phyloP scores from a whole-genome alignment of 1,284 basidiomycete species.

The Cryptococcus hybrid region DNA sequence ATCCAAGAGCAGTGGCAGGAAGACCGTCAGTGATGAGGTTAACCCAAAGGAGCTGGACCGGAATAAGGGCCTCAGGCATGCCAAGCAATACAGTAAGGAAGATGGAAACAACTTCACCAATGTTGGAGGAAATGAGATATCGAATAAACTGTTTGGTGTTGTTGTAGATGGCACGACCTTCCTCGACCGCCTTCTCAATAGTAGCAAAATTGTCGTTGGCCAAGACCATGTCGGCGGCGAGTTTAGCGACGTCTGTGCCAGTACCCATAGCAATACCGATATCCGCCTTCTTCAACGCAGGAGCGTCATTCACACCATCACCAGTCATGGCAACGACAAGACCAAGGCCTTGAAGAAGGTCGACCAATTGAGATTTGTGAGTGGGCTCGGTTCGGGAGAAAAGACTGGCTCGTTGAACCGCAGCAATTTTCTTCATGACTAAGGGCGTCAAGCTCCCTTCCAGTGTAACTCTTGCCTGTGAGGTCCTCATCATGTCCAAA shows the following conservation, averaged over 20 bases:
- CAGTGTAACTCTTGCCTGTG: conserved; percentile 90
- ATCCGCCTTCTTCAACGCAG: conserved; percentile 94
- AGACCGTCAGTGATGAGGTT: conserved; percentile 88
- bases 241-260: conserved; percentile 97
- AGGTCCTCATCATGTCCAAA: conserved; percentile 79
- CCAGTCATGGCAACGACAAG: conserved; percentile 98
- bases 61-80: conserved; percentile 98
- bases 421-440: conserved; percentile 70
- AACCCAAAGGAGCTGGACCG: conserved; percentile 97
- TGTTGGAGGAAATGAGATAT: conserved; percentile 83
- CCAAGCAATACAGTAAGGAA: conserved; percentile 95
- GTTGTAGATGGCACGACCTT: conserved; percentile 96
- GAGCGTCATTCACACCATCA: conserved; percentile 96
- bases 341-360: conserved; percentile 87
- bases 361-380: conserved; percentile 94
- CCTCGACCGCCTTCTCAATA: conserved; percentile 93
- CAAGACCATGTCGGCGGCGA: conserved; percentile 95
- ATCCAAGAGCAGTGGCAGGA: conserved; percentile 96
- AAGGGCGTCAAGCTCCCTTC: conserved; percentile 83
- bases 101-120: conserved; percentile 96
- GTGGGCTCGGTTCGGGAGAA: conserved; percentile 93
- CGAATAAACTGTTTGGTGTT: conserved; percentile 90
- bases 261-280: conserved; percentile 99
- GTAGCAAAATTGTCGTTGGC: conserved; percentile 68
- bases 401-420: conserved; percentile 81